Evolutionary conservation across 2,329 filamentous ascomycete species (phyloP), one percentile per base, ranked within the genome.

Genomic region (Dactylellina haptotyla): DNA sequence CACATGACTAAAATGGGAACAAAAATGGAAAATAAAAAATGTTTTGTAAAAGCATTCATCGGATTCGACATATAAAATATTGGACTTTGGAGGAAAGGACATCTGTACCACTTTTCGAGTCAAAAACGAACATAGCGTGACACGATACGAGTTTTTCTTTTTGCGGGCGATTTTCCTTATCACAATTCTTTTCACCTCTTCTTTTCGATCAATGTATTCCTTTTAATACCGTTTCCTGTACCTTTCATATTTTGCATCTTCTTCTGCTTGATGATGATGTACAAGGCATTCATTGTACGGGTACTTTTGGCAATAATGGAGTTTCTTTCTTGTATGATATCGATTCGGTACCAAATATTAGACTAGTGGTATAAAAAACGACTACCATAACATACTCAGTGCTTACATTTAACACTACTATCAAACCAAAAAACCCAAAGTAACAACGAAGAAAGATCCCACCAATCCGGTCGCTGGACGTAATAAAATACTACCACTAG

Each of bases 141-240:
- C 46, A 64, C 43, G 58, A 58, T 53, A 58, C 26, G 34, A 23
- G 41, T 41, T 12, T 41, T 57, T 32, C 30, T 20, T 46, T 51
- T 46, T 53, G 16, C 16, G 51, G 37, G 37, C 48, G 20, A 45
- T 14, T 54, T 50, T 16, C n/a, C n/a, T n/a, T 8, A 46, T 53
- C 46, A 18, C 25, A 30, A 45, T 5, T 41, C 45, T 30, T 37
- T 67, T n/a, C 12, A 20, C 20, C 28, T 53, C 23, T 62, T 54
- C 18, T 25, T 41, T 54, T 72, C 39, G 28, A 48, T 6, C 65
- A 72, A 34, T 72, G 67, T 72, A 65, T 72, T 54, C n/a, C n/a
- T 63, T 72, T 43, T 72, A 64, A 64, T 64, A 58, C 28, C 23
- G 57, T 23, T 28, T 51, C 26, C 39, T 26, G n/a, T n/a, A n/a